Base-by-base conservation (phyloP, 768 basidiomycete species). In the Mycena crocata region DNA sequence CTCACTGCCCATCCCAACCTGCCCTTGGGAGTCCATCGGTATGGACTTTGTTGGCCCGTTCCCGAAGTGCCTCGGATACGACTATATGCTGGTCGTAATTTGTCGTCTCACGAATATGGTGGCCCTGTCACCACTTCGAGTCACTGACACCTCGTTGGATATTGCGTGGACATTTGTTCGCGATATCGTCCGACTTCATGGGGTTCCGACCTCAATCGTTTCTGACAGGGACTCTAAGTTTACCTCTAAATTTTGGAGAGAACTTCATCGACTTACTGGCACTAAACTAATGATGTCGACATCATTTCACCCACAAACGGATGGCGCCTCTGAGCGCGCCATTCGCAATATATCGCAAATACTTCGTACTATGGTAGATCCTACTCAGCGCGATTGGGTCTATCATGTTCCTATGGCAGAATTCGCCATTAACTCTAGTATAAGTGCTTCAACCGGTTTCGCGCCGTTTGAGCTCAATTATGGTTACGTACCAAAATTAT, bases 321-420 rank as follows among this genome's bases (percentile, higher is more conserved):
- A n/a, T n/a, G n/a, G n/a, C n/a, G n/a, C 45, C 5, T 46, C 45
- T 26, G 45, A 46, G 15, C 49, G 49, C 12, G 49, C 49, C 14
- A 50, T 50, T 15, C 34, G 35, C n/a, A n/a, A 15, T 21, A 26
- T 37, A 23, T 37, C 34, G 28, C 51, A 54, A 26, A 54, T 54
- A 2, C 51, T 54, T 1, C 51, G 51, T 26, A 5, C 34, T 6
- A n/a, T 31, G 15, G 51, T 78, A 2, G 30, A 3, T 1, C 62
- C 73, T 1, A 68, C 73, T 26, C 76, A 75, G 55, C 71, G 56
- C 34, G 77, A 76, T 45, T 76, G 73, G 75, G 74, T 70, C 0
- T 42, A 19, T 1, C 62, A 63, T 77, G 77, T 35, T 71, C 75
- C 0, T 68, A n/a, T n/a, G n/a, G n/a, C n/a, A n/a, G n/a, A n/a